These are phyloP conservation scores for Colletotrichum trifolii DNA, from an alignment of 2,329 filamentous ascomycete species.

Conservation along the genomic window DNA sequence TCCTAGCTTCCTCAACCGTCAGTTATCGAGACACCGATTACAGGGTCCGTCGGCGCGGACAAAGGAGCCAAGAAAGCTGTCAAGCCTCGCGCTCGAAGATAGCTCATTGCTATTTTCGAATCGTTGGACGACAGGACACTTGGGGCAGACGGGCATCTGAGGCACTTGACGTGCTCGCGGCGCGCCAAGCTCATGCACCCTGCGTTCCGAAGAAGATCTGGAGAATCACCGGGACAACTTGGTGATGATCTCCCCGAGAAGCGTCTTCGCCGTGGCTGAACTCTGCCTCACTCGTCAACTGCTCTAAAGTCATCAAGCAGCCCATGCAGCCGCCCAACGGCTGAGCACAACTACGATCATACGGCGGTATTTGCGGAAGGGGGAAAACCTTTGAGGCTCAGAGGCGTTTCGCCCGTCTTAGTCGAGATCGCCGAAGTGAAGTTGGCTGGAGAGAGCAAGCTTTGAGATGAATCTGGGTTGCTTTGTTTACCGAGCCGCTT, in stretches of 20 bases:
- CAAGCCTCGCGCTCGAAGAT: conserved; percentile 13
- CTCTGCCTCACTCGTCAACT: neutral
- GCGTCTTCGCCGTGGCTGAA: neutral
- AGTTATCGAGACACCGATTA: neutral
- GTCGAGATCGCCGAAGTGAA: conserved; percentile 8
- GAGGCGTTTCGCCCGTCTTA: neutral
- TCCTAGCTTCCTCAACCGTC: conserved; percentile 8
- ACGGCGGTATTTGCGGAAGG: conserved; percentile 1
- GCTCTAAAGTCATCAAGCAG: too few species aligned
- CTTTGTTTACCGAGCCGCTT: conserved; percentile 11
- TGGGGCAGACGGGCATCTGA: too few species aligned
- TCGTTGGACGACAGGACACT: too few species aligned
- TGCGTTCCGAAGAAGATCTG: too few species aligned
- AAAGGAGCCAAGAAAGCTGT: conserved; percentile 21
- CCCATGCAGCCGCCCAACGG: too few species aligned
- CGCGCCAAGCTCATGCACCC: too few species aligned
- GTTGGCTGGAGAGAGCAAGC: neutral
- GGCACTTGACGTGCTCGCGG: too few species aligned
- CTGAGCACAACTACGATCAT: neutral
- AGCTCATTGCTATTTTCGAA: neutral
- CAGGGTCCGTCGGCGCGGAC: conserved; percentile 13
- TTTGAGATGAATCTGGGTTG: neutral
- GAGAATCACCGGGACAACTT: too few species aligned
- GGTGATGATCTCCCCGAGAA: too few species aligned
- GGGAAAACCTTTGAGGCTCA: neutral